phyloP scores from a whole-genome alignment of 2,329 filamentous ascomycete genomes.

The Pseudogymnoascus sp. region DNA sequence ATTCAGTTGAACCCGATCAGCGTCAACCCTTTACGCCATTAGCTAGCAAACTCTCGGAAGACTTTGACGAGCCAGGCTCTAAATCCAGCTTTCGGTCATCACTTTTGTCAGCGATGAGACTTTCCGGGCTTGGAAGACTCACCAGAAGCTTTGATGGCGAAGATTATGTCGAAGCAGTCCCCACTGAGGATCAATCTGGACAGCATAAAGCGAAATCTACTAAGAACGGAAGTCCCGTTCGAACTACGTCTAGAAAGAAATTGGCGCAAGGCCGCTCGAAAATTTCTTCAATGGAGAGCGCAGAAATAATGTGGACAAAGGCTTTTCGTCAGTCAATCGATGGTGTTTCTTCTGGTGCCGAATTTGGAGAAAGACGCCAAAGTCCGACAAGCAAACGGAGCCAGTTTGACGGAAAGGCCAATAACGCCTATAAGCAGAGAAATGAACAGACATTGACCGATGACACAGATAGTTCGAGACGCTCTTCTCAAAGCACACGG shows the following conservation, averaged over 20 bases:
- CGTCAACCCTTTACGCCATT: background rate
- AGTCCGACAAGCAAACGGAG: background rate
- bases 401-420: background rate
- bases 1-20: background rate
- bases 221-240: background rate
- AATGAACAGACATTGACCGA: background rate
- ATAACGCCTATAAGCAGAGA: background rate
- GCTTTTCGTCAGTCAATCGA: background rate
- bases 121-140: background rate
- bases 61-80: background rate
- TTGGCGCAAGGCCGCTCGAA: background rate
- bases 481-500: background rate
- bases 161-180: background rate
- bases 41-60: background rate
- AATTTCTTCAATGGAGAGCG: background rate
- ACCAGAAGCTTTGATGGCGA: background rate
- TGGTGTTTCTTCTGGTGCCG: background rate
- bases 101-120: background rate
- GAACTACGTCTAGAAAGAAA: background rate
- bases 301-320: background rate
- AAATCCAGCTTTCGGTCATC: slow-evolving; percentile 5
- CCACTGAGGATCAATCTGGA: background rate
- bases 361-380: background rate
- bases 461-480: background rate
- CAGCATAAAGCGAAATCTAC: background rate